These are phyloP conservation scores for Borealophlyctis nickersoniae DNA, from an alignment of 192 early-diverging fungal species.

Conservation along the genomic window DNA sequence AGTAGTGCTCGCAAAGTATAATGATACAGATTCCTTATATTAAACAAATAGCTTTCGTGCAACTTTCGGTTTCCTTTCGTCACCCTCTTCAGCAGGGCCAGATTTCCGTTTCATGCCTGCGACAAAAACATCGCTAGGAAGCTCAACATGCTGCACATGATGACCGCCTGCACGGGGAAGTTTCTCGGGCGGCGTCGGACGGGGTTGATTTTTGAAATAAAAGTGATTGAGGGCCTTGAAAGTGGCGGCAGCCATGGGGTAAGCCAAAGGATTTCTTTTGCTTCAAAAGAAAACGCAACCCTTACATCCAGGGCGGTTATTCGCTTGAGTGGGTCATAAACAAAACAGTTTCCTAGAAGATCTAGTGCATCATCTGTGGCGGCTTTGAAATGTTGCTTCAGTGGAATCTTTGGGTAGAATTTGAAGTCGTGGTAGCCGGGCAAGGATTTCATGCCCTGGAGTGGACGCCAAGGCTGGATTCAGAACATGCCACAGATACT, in stretches of 20 bases:
- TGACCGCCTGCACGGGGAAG: slow-evolving; percentile 50
- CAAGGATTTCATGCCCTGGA: slow-evolving; percentile 64
- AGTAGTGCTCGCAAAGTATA: too few relatives aligned
- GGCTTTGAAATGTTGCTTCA: slow-evolving; percentile 75
- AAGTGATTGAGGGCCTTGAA: slow-evolving; percentile 61
- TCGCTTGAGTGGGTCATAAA: slow-evolving; percentile 80
- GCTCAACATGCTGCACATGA: not conserved
- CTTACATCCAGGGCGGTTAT: slow-evolving; percentile 73
- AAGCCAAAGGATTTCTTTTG: not conserved
- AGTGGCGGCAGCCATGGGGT: not conserved
- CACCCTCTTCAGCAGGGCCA: too few relatives aligned
- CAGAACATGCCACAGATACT: not conserved
- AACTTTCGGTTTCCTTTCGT: too few relatives aligned
- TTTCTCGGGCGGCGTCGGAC: slow-evolving; percentile 65
- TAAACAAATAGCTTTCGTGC: too few relatives aligned
- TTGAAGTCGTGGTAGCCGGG: slow-evolving; percentile 73
- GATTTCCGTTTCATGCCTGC: not conserved
- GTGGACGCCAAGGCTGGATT: not conserved
- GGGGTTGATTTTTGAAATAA: slow-evolving; percentile 71
- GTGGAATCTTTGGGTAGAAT: slow-evolving; percentile 66
- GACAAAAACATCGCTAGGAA: not conserved
- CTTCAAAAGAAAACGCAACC: slow-evolving; percentile 1
- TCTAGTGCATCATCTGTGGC: slow-evolving; percentile 80
- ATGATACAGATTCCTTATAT: too few relatives aligned
- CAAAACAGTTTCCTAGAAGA: slow-evolving; percentile 81